Evolutionary conservation across 768 basidiomycete genomes (phyloP), one percentile per base, ranked within the genome.

Genomic region (Coprinellus micaceus): DNA sequence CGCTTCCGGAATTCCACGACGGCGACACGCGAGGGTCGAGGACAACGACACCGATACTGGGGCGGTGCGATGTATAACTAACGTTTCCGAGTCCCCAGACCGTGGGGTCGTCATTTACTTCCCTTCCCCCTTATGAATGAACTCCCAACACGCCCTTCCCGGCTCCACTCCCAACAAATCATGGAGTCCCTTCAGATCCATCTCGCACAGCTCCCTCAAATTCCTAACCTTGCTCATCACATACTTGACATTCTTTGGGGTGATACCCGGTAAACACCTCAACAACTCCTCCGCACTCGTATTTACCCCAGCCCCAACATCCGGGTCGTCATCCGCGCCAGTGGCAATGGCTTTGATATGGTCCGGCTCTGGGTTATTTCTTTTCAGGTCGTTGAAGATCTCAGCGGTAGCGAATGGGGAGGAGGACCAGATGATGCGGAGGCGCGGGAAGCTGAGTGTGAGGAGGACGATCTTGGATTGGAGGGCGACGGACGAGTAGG

Each of bases 361-460:
- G 59, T 96, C 89, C 0, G 97, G 97, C 67, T 99, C 93, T 0
- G 82, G 71, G 45, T 82, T 81, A 62, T 88, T 85, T 29, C 72
- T 59, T 65, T 99, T 99, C 30, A 99, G 84, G 65, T 98, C 97
- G 46, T 82, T 83, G 77, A 98, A 95, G 54, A 98, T 94, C 56
- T 94, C 88, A 0, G 92, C 81, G 0, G 93, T 94, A 19, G 90
- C 89, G 65, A 94, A 91, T 0, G 97, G 92, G 0, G 95, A 98
- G 1, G 94, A 94, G 0, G 94, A 94, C 97, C 97, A 98, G 67
- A 99, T 91, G 65, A 98, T 90, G 43, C 93, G 86, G 2, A 99
- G 74, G 13, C 91, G 87, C 0, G 95, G 97, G 67, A 98, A 98
- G 6, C 89, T 79, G 25, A 98, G 82, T 0, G 89, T 87, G 5